Evolutionary conservation across 805 yeast genomes (phyloP).

Genomic region (Metschnikowia cerradonensis): DNA sequence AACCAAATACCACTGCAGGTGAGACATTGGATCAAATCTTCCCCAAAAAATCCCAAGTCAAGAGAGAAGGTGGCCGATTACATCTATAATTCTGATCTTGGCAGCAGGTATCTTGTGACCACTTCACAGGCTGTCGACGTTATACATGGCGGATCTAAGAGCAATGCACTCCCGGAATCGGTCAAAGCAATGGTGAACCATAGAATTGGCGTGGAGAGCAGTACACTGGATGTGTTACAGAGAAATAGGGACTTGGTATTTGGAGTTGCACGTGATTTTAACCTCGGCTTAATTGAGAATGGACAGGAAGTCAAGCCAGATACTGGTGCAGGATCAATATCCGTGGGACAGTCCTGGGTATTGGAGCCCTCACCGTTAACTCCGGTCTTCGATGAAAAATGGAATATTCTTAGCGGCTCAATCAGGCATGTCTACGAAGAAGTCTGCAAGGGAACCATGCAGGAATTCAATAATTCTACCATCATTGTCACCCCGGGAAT

Average conservation of each 20-base stretch:
- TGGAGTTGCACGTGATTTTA: conserved; percentile 8
- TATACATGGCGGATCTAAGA: conserved; percentile 34
- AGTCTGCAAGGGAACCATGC: conserved; percentile 27
- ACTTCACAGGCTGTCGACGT: conserved; percentile 36
- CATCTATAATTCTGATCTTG: conserved; percentile 14
- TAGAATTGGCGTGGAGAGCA: conserved; percentile 30
- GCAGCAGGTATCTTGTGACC: conserved; percentile 25
- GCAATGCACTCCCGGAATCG: conserved; percentile 37
- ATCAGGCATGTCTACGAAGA: conserved; percentile 45
- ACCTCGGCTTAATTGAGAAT: conserved; percentile 7
- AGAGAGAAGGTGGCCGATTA: conserved; percentile 21
- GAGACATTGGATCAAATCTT: conserved; percentile 28
- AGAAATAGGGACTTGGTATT: conserved; percentile 28
- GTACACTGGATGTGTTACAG: conserved; percentile 20
- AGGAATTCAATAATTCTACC: conserved; percentile 20
- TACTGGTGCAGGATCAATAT: conserved; percentile 5
- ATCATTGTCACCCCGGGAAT: conserved; percentile 54
- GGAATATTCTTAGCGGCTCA: conserved; percentile 42
- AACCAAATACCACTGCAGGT: conserved; percentile 18
- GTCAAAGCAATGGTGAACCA: conserved; percentile 30
- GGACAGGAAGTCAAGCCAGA: conserved; percentile 6
- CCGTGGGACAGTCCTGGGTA: conserved; percentile 2
- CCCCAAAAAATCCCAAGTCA: conserved; percentile 30
- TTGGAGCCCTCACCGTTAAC: conserved; percentile 14
- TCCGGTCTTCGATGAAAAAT: conserved; percentile 26